Percentiles rank a stretch among this genome's conserved stretches.
These are phyloP conservation scores for Periconia sp. DNA, from an alignment of 2,329 filamentous ascomycete species.

Conservation along the genomic window DNA sequence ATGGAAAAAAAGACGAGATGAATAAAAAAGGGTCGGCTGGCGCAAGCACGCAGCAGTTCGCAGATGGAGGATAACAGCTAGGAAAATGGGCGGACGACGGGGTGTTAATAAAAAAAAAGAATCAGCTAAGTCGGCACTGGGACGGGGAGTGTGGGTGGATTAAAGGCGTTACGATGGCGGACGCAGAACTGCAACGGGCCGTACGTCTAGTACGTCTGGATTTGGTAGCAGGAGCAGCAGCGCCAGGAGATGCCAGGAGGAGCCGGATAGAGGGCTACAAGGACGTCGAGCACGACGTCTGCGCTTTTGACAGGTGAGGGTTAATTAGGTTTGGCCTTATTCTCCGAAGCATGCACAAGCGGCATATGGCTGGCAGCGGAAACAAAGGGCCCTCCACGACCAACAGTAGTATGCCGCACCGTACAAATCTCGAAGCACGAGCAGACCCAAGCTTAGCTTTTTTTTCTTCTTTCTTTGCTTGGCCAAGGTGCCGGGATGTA, in stretches of 20 bases:
- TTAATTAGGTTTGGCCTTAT: conserved; percentile 43
- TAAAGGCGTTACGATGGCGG: conserved; percentile 22
- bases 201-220: conserved; percentile 34
- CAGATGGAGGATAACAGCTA: conserved; percentile 16
- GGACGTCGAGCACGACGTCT: conserved; percentile 33
- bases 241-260: conserved; percentile 31
- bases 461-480: neutral
- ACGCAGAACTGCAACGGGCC: conserved; percentile 44
- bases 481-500: too few relatives aligned
- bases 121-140: neutral
- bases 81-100: conserved; percentile 28
- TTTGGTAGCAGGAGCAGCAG: conserved; percentile 26
- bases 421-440: conserved; percentile 34
- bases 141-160: conserved; percentile 2
- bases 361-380: conserved; percentile 26
- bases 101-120: conserved; percentile 22
- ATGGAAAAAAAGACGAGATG: neutral
- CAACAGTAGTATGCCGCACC: conserved; percentile 17
- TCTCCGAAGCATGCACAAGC: conserved; percentile 38
- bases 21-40: conserved; percentile 15
- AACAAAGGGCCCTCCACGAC: conserved; percentile 25
- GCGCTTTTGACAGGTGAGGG: conserved; percentile 39
- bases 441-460: conserved; percentile 18
- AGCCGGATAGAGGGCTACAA: conserved; percentile 24
- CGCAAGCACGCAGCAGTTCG: conserved; percentile 37